Evolutionary conservation across 139 green algal species (phyloP), one percentile per base, ranked within the genome.

Genomic region (Chlamydomonas schloesseri): DNA sequence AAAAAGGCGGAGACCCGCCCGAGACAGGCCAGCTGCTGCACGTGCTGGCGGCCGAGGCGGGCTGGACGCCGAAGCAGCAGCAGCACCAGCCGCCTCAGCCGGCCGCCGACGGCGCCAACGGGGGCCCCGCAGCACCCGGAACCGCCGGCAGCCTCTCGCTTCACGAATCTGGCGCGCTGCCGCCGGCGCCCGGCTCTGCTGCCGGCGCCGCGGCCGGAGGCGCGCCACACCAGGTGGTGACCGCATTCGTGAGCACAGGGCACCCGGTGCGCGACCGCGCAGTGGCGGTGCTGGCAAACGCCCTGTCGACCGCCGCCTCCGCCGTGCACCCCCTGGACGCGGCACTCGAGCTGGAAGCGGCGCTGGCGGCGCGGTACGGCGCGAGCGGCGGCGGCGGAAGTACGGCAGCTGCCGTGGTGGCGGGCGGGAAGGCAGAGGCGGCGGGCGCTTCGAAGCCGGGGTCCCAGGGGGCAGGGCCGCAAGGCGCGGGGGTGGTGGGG

Each of bases 251-350:
- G 5, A 24, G 24, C 21, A 83, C 76, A 26, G 76, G 76, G 0
- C 60, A 83, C 24, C 37, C 76, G 58, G 23, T 73, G 37, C 34
- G 76, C 2, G 76, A 83, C 42, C 73, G 73, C 42, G 76, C 76
- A 9, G 57, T 83, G 26, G 37, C 28, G 20, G 60, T 70, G 14
- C 37, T 83, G 53, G 60, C 36, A 26, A 17, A 20, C 29, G 60
- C 76, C 37, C 37, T 83, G 76, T 15, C 73, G 24, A 6, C n/a
- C 37, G 24, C 57, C 28, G 29, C 62, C 15, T n/a, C 76, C 14
- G 28, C 60, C 26, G 62, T 83, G 28, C 60, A 73, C 34, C 76
- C 76, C 11, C 17, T 83, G 29, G 55, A 83, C 9, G 76, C 76
- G 36, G 76, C 76, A 36, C 60, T 83, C 2, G 76, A 36, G 13